Base-by-base conservation (phyloP, 2,329 filamentous ascomycete species). In the Coniochaeta sp. region DNA sequence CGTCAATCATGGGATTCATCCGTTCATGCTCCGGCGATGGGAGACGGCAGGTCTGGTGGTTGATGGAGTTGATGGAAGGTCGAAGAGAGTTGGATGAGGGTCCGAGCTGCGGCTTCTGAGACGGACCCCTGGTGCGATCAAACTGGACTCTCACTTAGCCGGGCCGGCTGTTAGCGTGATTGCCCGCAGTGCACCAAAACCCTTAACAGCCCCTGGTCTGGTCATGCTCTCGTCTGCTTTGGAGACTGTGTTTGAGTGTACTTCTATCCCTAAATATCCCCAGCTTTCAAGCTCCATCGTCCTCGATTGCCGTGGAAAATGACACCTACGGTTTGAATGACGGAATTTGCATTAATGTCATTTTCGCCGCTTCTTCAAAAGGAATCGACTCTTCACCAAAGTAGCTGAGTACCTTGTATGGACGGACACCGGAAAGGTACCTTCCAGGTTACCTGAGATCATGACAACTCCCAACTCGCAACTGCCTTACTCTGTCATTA, bases 81-180 rank as follows among this genome's bases (percentile, higher is more conserved):
- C 10, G 34, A 32, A 26, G 26, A 30, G 36, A 57, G 32, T 40
- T 12, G 28, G 22, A 17, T 9, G 22, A 42, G 36, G 36, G 55
- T 38, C 32, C 30, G 26, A 40, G 55, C 55, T 57, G 55, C n/a
- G 24, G 36, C 36, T 28, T 28, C 55, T 57, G 34, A 34, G 16
- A 55, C 47, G 10, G 17, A 57, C 55, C 55, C 55, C 55, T 57
- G 55, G 8, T n/a, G 17, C 55, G 55, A 57, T 44, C 55, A 57
- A 57, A 57, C 55, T 12, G 10, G 24, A 8, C 24, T 57, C 34
- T 44, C 34, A 57, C 34, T 36, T 34, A 56, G 16, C 54, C 54
- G 54, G 26, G 30, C 54, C 54, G 54, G 30, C 54, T 22, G 54
- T 56, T 56, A 56, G 54, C 17, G 54, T 17, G 17, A 16, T 16